A percentile compares a stretch with the other conserved stretches of the same genome.
Conservation (phyloP, 2,329 filamentous ascomycete species). For the Apiospora saccharicola region DNA sequence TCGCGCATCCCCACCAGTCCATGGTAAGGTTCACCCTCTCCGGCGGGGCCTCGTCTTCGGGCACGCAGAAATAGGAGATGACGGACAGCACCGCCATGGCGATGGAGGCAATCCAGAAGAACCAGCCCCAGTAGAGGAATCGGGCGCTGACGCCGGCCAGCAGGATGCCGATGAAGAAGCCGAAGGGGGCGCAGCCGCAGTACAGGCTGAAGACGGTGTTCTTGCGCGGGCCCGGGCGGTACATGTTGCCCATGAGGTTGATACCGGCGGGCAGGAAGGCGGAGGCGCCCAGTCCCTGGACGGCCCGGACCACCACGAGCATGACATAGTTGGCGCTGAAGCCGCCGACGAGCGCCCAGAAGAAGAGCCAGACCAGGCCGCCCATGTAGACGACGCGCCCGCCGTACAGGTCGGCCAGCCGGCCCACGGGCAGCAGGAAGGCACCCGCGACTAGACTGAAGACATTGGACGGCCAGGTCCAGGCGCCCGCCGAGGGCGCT, state of each 20-base stretch:
- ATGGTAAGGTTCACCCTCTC: conserved; percentile 49
- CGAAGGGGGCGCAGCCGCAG: conserved; percentile 57
- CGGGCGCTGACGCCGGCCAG: conserved; percentile 67
- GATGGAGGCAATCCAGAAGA: conserved; percentile 68
- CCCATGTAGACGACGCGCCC: conserved; percentile 64
- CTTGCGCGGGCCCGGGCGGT: conserved; percentile 71
- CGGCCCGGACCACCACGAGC: conserved; percentile 73
- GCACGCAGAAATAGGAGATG: conserved; percentile 29
- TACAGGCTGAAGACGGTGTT: conserved; percentile 66
- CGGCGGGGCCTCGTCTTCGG: conserved; percentile 27
- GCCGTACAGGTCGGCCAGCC: conserved; percentile 67
- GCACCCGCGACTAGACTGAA: conserved; percentile 62
- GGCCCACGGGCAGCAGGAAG: conserved; percentile 68
- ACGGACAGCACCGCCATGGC: conserved; percentile 27
- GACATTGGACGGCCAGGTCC: conserved; percentile 69
- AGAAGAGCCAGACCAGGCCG: conserved; percentile 66
- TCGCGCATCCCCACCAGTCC: conserved; percentile 69
- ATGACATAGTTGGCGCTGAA: conserved; percentile 72
- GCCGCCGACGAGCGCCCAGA: conserved; percentile 73
- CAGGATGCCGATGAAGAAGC: conserved; percentile 67
- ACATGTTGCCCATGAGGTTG: conserved; percentile 68
- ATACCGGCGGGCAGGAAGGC: conserved; percentile 73
- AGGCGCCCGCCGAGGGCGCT: conserved; percentile 65
- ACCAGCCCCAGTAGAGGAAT: conserved; percentile 66
- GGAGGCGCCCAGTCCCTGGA: conserved; percentile 75